These are phyloP conservation scores for Colletotrichum sp. DNA, from an alignment of 2,329 filamentous ascomycete species.

Conservation along the genomic window DNA sequence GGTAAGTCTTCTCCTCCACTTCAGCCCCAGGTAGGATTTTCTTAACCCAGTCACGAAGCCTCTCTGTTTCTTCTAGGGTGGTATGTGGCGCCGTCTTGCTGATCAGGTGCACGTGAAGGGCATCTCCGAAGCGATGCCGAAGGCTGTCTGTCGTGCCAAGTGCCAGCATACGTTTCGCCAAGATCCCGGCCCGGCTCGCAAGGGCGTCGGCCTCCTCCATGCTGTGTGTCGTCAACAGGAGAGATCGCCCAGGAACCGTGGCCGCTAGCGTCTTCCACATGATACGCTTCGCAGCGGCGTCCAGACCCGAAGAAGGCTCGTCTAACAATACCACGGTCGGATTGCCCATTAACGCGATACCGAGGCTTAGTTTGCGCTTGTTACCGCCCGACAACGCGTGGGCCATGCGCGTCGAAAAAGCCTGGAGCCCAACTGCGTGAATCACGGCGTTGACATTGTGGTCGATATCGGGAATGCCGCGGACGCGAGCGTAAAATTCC, in stretches of 20 bases:
- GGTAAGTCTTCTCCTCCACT: constrained; percentile 77
- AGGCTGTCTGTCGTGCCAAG: constrained; percentile 78
- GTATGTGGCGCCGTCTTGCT: constrained; percentile 78
- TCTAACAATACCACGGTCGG: constrained; percentile 87
- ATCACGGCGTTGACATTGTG: constrained; percentile 82
- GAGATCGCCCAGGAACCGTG: constrained; percentile 77
- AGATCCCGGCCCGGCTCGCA: constrained; percentile 82
- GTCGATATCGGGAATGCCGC: constrained; percentile 76
- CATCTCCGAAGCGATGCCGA: constrained; percentile 76
- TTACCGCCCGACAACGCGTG: constrained; percentile 86
- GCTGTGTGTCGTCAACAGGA: constrained; percentile 88
- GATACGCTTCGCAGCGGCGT: constrained; percentile 86
- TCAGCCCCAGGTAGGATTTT: constrained; percentile 66
- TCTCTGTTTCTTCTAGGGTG: constrained; percentile 68
- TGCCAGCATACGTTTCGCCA: constrained; percentile 85
- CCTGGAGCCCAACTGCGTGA: constrained; percentile 77
- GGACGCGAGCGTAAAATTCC: constrained; percentile 83
- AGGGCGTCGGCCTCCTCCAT: constrained; percentile 97
- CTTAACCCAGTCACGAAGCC: constrained; percentile 70
- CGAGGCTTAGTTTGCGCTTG: constrained; percentile 89
- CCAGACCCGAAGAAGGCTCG: constrained; percentile 87
- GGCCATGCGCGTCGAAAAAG: constrained; percentile 77
- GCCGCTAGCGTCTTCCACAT: constrained; percentile 89
- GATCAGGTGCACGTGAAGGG: constrained; percentile 83
- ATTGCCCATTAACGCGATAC: constrained; percentile 92